A percentile compares a stretch with the other conserved stretches of the same genome.
These are phyloP conservation scores for Candida cerambycidarum DNA, from an alignment of 805 yeast species.

Conservation along the genomic window DNA sequence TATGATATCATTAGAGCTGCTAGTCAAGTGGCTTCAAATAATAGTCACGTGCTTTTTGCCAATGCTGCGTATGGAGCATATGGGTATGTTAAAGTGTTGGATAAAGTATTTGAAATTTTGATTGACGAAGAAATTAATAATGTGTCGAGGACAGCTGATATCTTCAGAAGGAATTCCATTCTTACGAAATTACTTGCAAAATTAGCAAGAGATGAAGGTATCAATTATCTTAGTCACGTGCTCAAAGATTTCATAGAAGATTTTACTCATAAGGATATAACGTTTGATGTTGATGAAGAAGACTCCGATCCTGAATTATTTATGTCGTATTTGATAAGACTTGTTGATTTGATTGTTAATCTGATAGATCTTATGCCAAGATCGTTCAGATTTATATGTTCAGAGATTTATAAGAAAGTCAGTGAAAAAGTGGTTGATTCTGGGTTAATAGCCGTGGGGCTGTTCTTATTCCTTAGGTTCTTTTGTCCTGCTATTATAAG, in stretches of 20 bases:
- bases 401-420: slow-evolving; percentile 59
- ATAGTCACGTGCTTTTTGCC: slow-evolving; percentile 71
- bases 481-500: slow-evolving; percentile 90
- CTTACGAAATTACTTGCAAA: slow-evolving; percentile 75
- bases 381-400: slow-evolving; percentile 70
- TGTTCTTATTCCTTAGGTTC: slow-evolving; percentile 79
- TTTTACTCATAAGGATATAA: slow-evolving; percentile 47
- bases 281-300: slow-evolving; percentile 64
- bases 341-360: slow-evolving; percentile 58
- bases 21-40: slow-evolving; percentile 61
- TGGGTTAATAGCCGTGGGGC: slow-evolving; percentile 70
- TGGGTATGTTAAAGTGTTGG: slow-evolving; percentile 34
- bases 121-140: slow-evolving; percentile 61
- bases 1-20: slow-evolving; percentile 50
- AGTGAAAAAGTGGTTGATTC: slow-evolving; percentile 62
- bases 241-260: slow-evolving; percentile 59
- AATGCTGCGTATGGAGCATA: slow-evolving; percentile 59
- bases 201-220: slow-evolving; percentile 68
- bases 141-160: slow-evolving; percentile 65
- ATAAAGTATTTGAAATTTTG: slow-evolving; percentile 51
- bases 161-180: slow-evolving; percentile 77
- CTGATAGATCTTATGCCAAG: slow-evolving; percentile 63
- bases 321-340: slow-evolving; percentile 51
- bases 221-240: slow-evolving; percentile 51
- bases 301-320: slow-evolving; percentile 39